Evolutionary conservation across 2,329 filamentous ascomycete genomes (phyloP).

Genomic region (Periglandula ipomoeae): DNA sequence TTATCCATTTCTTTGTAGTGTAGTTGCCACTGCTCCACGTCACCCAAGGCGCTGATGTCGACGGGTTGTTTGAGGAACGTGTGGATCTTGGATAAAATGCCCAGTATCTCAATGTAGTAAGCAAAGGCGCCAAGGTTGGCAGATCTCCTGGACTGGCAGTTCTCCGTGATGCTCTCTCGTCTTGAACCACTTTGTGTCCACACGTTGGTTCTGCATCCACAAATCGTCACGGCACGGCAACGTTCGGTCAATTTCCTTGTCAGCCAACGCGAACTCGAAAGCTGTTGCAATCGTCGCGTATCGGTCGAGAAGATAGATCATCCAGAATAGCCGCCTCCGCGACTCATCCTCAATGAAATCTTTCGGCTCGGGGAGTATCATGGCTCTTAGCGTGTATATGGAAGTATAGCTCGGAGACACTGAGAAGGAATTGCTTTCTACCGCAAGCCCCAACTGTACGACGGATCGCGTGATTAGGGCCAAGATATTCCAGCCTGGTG

Average conservation of each 20-base stretch:
- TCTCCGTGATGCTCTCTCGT: slow-evolving; percentile 35
- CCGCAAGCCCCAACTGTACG: slow-evolving; percentile 76
- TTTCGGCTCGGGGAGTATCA: slow-evolving; percentile 71
- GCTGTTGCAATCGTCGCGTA: slow-evolving; percentile 87
- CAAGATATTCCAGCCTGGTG: slow-evolving; percentile 85
- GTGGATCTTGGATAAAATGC: slow-evolving; percentile 80
- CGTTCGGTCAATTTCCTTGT: slow-evolving; percentile 80
- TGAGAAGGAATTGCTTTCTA: slow-evolving; percentile 71
- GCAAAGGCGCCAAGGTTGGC: slow-evolving; percentile 83
- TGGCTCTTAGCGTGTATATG: slow-evolving; percentile 81
- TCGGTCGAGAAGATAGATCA: slow-evolving; percentile 82
- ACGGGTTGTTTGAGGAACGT: slow-evolving; percentile 82
- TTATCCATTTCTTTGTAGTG: slow-evolving; percentile 79
- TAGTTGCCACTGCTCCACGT: slow-evolving; percentile 84
- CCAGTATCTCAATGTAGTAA: slow-evolving; percentile 83
- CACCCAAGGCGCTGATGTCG: slow-evolving; percentile 72
- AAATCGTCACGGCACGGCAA: slow-evolving; percentile 82
- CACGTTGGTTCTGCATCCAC: slow-evolving; percentile 73
- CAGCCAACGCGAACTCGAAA: slow-evolving; percentile 83
- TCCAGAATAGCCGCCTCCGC: slow-evolving; percentile 80
- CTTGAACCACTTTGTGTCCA: slow-evolving; percentile 77
- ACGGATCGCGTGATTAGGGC: slow-evolving; percentile 82
- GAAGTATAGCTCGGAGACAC: slow-evolving; percentile 73
- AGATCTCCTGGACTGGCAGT: slow-evolving; percentile 51
- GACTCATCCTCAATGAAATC: slow-evolving; percentile 89